Base-by-base conservation (phyloP, 108 stramenopile species). In the Epipyxis sp. region DNA sequence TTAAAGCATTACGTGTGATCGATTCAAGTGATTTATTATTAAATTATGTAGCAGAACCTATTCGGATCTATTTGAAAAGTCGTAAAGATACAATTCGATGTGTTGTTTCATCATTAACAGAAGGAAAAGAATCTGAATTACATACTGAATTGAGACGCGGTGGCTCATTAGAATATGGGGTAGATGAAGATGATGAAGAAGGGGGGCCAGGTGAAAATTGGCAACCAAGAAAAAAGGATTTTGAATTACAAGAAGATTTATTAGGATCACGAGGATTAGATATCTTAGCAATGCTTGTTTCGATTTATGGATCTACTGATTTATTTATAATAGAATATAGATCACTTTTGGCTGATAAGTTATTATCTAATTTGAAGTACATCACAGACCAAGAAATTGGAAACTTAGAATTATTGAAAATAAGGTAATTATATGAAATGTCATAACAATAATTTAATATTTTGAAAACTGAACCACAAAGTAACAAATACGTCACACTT, bases 241-340 rank as follows among this genome's bases (percentile, higher is more conserved):
- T 62, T 45, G 77, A 43, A 27, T 69, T 59, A 59, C 43, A 40
- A 32, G 67, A 37, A 68, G 3, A 13, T 2, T 6, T 69, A 79
- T 50, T 80, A 84, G n/a, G n/a, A n/a, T 16, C 87, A 86, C 1
- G 77, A 44, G 1, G 83, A 34, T 25, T 76, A 81, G 80, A 98
- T 82, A 93, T 98, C 59, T 84, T 98, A 34, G 86, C 92, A 59
- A 93, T 96, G 90, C 90, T 98, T 1, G 95, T 98, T 34, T 92
- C 94, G 25, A 97, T 98, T 59, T 98, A 96, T 82, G 97, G 97
- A 1, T 94, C 93, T 81, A 96, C 96, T 88, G 96, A 97, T 74
- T 81, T 97, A 35, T 98, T 98, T 82, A 94, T 97, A 20, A 89
- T 94, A 79, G 98, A 98, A 83, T 98, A 96, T 82, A 79, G 95